Percentiles rank a stretch among this genome's conserved stretches.
Evolutionary conservation across 176 grass and related monocot genomes (phyloP).

Genomic region (Typha latifolia): DNA sequence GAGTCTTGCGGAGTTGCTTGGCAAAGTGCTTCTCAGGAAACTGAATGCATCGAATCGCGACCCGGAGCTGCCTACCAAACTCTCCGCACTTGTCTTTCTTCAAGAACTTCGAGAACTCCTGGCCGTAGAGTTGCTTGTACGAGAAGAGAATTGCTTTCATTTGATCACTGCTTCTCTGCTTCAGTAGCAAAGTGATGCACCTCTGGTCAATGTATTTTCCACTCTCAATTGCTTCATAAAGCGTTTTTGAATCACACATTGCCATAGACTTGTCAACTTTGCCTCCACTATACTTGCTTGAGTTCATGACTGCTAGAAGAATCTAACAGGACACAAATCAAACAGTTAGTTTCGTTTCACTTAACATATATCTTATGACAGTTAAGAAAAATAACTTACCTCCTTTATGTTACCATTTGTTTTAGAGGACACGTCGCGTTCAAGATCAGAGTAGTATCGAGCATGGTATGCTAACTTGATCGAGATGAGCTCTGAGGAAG

Average conservation of each 20-base stretch:
- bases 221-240: constrained; percentile 38
- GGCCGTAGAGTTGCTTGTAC: constrained; percentile 37
- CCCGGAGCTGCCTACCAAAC: constrained; percentile 7
- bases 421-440: constrained; percentile 10
- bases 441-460: constrained; percentile 13
- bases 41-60: constrained; percentile 29
- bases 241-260: constrained; percentile 38
- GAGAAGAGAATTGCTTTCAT: constrained; percentile 18
- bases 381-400: not conserved
- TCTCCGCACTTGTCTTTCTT: constrained; percentile 28
- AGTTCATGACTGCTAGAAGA: constrained; percentile 29
- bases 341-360: no score
- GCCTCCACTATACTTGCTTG: constrained; percentile 18
- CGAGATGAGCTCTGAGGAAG: constrained; percentile 7
- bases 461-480: constrained; percentile 14
- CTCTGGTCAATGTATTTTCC: constrained; percentile 27
- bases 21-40: constrained; percentile 31
- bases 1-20: constrained; percentile 11
- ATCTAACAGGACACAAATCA: constrained; percentile 10
- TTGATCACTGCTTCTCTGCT: constrained; percentile 30
- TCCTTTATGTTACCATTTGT: constrained; percentile 14
- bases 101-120: constrained; percentile 31
- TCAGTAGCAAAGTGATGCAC: constrained; percentile 16
- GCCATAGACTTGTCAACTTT: constrained; percentile 26
- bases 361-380: no score